Evolutionary conservation across 768 basidiomycete species (phyloP).

Genomic region (Kwoniella botswanensis): DNA sequence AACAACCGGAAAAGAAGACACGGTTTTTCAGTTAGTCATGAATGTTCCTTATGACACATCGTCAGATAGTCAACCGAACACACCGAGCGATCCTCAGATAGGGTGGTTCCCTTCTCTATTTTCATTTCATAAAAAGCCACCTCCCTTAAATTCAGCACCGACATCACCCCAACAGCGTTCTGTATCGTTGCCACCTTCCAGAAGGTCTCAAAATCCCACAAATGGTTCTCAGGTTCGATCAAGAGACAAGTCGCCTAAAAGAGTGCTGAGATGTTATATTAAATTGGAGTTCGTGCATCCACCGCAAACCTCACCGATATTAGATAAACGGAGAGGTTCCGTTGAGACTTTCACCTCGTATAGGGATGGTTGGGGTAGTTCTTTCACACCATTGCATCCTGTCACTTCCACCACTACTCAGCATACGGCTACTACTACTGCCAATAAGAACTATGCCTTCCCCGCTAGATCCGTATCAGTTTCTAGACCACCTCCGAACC

Average conservation of each 20-base stretch:
- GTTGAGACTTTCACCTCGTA: conserved; percentile 14
- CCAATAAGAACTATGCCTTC: conserved; percentile 16
- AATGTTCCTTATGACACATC: conserved; percentile 9
- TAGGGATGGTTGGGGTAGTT: conserved; percentile 10
- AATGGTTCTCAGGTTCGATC: not conserved
- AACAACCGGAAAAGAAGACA: not conserved
- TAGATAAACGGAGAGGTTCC: conserved; percentile 11
- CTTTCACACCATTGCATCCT: conserved; percentile 7
- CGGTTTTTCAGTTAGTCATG: conserved; percentile 25
- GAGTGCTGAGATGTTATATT: conserved; percentile 35
- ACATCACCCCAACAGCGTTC: conserved; percentile 15
- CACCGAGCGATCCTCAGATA: conserved; percentile 3
- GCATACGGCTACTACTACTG: not conserved
- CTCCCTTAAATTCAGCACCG: conserved; percentile 8
- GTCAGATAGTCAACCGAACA: no score
- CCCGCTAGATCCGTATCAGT: conserved; percentile 16
- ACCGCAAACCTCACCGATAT: conserved; percentile 7
- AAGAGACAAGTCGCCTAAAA: conserved; percentile 12
- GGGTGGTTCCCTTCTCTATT: conserved; percentile 31
- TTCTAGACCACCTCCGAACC: not conserved
- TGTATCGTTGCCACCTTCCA: conserved; percentile 13
- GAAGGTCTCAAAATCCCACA: conserved; percentile 1
- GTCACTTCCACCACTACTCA: not conserved
- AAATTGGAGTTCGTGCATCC: conserved; percentile 32
- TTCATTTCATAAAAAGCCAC: conserved; percentile 15